phyloP scores from a whole-genome alignment of 139 green algal species.

The Chlamydomonas sp. region DNA sequence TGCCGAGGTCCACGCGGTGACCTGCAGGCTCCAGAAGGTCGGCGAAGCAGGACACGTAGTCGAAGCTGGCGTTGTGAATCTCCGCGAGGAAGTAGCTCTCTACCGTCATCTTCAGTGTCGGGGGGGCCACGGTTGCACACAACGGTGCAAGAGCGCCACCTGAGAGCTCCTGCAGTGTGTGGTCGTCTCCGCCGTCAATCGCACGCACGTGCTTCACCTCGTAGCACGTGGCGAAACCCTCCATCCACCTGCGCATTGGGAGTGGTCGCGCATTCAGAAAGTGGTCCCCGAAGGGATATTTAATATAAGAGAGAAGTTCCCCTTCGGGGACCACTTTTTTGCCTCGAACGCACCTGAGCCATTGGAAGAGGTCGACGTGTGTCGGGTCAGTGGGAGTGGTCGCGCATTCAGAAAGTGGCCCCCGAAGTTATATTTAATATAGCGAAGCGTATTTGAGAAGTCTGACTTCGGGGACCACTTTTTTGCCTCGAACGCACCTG shows the following conservation, averaged over 20 bases:
- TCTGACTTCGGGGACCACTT: neutral
- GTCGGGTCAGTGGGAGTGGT: too few relatives aligned
- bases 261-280: too few relatives aligned
- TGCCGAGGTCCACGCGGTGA: slow-evolving; percentile 1
- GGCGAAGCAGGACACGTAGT: neutral
- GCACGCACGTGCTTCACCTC: neutral
- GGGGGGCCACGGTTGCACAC: neutral
- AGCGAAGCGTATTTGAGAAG: neutral
- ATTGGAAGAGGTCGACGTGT: too few relatives aligned
- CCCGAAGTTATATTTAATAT: neutral
- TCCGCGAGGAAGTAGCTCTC: slow-evolving; percentile 4
- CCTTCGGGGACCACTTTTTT: too few relatives aligned
- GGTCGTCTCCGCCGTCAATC: slow-evolving; percentile 2
- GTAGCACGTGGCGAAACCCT: neutral
- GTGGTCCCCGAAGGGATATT: too few relatives aligned
- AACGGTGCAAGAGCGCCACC: neutral
- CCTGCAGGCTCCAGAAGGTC: neutral
- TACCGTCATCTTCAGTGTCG: neutral
- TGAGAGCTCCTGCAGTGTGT: slow-evolving; percentile 4
- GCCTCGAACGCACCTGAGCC: too few relatives aligned
- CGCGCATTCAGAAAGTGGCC: too few relatives aligned
- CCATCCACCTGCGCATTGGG: neutral
- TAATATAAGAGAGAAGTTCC: too few relatives aligned
- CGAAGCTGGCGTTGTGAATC: neutral
- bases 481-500: neutral